Base-by-base conservation (phyloP, 139 green algal genomes). In the Chlorella sp. region DNA sequence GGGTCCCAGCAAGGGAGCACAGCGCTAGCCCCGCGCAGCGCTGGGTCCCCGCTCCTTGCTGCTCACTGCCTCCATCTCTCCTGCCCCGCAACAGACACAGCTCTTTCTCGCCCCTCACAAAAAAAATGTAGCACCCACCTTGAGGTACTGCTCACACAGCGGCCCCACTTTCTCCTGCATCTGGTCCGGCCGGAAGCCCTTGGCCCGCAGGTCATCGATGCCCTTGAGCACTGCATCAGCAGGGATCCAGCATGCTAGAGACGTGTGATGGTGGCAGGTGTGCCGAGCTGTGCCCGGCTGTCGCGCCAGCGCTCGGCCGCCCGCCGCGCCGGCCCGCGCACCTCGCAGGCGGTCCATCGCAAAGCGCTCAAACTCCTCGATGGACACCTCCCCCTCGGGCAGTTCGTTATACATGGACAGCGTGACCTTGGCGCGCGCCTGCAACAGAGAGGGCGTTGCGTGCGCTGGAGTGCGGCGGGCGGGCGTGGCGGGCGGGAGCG, bases 311-410 rank as follows among this genome's bases (percentile, higher is more conserved):
- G n/a, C 23, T 15, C 23, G n/a, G n/a, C n/a, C n/a, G n/a, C n/a
- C n/a, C n/a, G n/a, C n/a, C n/a, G n/a, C n/a, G n/a, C n/a, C n/a
- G 38, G n/a, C 17, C 1, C 9, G 43, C 82, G 14, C 59, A 95
- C 93, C 91, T 71, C 84, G 72, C 67, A 98, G 77, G 0, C 95
- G 80, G 64, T 97, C 92, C 33, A 98, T 74, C 0, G 95, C 95
- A 61, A 94, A 91, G 51, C 79, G 77, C 73, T 99, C 95, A 87
- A 99, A 97, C 51, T 98, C 93, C 74, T 98, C 95, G 14, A 99
- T 79, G 0, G 85, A 83, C 1, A 98, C 87, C 25, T 97, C 90
- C 0, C 88, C 88, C 0, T 64, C 53, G 0, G 94, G 94, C 12
- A 83, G 68, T 29, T 87, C 74, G 17, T 36, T 46, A 73, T 98